Base-by-base conservation (phyloP, 768 basidiomycete species). In the Xerocomellus intermedius region DNA sequence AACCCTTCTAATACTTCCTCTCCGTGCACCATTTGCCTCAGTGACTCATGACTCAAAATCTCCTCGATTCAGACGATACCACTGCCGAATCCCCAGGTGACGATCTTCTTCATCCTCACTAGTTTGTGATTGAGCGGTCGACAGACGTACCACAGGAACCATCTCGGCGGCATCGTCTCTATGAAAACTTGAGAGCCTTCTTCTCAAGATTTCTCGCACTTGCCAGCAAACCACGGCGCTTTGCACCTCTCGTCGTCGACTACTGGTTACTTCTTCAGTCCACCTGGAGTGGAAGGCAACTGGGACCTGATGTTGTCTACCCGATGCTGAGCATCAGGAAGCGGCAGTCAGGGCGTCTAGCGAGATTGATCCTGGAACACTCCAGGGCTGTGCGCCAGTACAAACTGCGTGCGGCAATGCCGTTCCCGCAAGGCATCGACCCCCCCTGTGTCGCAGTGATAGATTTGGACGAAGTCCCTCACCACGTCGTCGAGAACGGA, bases 241-340 rank as follows among this genome's bases (percentile, higher is more conserved):
- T 38, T 6, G 19, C 32, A 32, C 28, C 37, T 24, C 26, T 46
- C 8, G 8, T 52, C 3, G 12, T 17, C 6, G 37, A 52, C 4
- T 39, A 4, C 8, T 38, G 19, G n/a, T 12, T 38, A 6, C 42
- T 45, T 30, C 13, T 52, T 38, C 43, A 30, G 24, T 45, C 51
- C 26, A 38, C 16, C 19, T 45, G 43, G 51, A 21, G 42, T 24
- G 22, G 35, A 37, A 30, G 16, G 45, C 44, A 45, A 38, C 10
- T 17, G 1, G 55, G 48, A 2, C 55, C 45, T 14, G 45, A 56
- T 21, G 7, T 41, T 17, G 32, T 56, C 39, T 39, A 52, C 21
- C 55, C 49, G 9, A 51, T 52, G 49, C n/a, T 51, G 30, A 46
- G 55, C 36, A 39, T 48, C 41, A 47, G n/a, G 24, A 51, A 52